These are phyloP conservation scores for Cercospora janseana DNA, from an alignment of 2,329 filamentous ascomycete genomes.

Conservation along the genomic window DNA sequence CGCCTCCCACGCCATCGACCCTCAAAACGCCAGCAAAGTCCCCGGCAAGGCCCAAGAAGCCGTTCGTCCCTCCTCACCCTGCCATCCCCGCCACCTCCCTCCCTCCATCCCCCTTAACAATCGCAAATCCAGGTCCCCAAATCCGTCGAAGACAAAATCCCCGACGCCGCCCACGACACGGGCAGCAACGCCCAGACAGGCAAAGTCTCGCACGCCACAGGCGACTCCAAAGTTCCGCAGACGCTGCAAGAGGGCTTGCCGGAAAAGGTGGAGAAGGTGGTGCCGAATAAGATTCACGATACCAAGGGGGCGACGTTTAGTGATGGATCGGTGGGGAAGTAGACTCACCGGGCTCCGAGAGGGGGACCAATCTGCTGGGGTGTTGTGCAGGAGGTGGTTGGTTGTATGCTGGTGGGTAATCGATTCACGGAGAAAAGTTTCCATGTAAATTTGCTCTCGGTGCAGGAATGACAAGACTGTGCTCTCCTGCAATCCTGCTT, in stretches of 20 bases:
- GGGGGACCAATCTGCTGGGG: no score
- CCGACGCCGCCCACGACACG: conserved; percentile 18
- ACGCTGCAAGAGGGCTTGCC: conserved; percentile 46
- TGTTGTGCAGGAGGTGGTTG: no score
- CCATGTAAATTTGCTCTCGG: no score
- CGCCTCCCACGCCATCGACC: conserved; percentile 44
- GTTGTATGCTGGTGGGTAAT: no score
- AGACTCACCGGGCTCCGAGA: no score
- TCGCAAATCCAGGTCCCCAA: conserved; percentile 30
- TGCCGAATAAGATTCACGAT: conserved; percentile 48
- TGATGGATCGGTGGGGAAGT: conserved; percentile 20
- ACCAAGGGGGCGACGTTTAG: conserved; percentile 32
- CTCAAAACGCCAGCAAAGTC: conserved; percentile 21
- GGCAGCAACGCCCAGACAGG: conserved; percentile 36
- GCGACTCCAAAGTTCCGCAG: conserved; percentile 44
- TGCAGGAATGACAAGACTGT: no score
- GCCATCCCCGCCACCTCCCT: background rate
- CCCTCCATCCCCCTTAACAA: background rate
- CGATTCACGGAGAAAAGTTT: no score
- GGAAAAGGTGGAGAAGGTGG: conserved; percentile 45
- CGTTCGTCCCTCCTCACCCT: background rate
- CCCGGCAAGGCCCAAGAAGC: conserved; percentile 9
- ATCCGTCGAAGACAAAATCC: conserved; percentile 25
- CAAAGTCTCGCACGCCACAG: conserved; percentile 43
- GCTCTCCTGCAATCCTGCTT: no score